phyloP scores from a whole-genome alignment of 192 early-diverging fungal species.

The Coemansia sp. region DNA sequence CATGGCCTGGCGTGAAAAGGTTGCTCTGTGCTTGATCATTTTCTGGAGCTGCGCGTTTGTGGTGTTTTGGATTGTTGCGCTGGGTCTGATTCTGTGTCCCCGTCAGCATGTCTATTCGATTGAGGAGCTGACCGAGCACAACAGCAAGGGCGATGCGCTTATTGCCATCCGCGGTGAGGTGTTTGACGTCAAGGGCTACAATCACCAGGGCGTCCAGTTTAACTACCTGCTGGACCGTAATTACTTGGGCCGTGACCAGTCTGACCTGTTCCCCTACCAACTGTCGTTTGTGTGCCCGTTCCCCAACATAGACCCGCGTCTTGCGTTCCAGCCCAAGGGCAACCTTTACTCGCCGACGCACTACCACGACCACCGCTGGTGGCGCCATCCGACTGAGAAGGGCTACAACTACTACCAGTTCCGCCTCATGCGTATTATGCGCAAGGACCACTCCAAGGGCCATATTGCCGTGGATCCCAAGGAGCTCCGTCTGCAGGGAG shows the following conservation, averaged over 20 bases:
- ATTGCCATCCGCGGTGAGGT: conserved; percentile 76
- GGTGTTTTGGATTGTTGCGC: conserved; percentile 79
- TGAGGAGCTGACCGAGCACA: conserved; percentile 59
- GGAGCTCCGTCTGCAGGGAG: conserved; percentile 54
- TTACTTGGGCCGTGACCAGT: conserved; percentile 66
- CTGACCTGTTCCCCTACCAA: conserved; percentile 67
- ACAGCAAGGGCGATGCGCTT: conserved; percentile 56
- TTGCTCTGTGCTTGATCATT: conserved; percentile 86
- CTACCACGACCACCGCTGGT: conserved; percentile 71
- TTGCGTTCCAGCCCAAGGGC: conserved; percentile 51
- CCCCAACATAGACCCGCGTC: conserved; percentile 50
- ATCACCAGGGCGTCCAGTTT: conserved; percentile 50
- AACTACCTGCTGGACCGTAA: conserved; percentile 46
- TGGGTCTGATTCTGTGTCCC: conserved; percentile 75
- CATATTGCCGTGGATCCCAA: conserved; percentile 60
- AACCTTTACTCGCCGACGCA: conserved; percentile 56
- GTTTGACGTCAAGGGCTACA: conserved; percentile 70
- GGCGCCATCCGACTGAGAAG: conserved; percentile 54
- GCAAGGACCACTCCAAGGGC: conserved; percentile 62
- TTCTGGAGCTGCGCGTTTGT: conserved; percentile 71
- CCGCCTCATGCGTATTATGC: conserved; percentile 58
- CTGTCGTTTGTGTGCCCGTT: conserved; percentile 57
- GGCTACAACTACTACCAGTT: conserved; percentile 68
- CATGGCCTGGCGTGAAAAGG: conserved; percentile 97
- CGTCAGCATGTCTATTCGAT: conserved; percentile 68